Percentiles rank a stretch among this genome's conserved stretches.
phyloP scores from a whole-genome alignment of 2,329 filamentous ascomycete species.

The Hymenoscyphus linearis region DNA sequence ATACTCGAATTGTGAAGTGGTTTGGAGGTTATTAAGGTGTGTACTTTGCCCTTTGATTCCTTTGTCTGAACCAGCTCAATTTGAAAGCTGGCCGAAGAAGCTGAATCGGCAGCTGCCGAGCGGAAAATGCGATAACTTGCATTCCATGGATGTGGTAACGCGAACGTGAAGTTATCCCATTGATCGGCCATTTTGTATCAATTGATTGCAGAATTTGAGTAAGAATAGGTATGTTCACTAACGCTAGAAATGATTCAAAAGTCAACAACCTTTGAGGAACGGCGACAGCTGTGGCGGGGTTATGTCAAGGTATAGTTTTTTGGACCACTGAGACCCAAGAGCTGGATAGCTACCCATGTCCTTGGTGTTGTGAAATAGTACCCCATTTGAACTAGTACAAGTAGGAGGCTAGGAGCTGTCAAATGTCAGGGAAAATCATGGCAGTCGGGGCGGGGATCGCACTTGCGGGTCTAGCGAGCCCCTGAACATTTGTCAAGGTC shows the following conservation, averaged over 20 bases:
- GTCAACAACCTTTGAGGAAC: neutral
- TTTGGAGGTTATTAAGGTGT: neutral
- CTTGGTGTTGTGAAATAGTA: neutral
- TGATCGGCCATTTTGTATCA: constrained; percentile 5
- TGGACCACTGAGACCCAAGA: neutral
- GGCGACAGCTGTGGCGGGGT: neutral
- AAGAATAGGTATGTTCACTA: neutral
- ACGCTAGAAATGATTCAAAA: neutral
- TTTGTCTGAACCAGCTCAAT: constrained; percentile 2
- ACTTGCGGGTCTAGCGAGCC: constrained; percentile 3
- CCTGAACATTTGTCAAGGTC: neutral
- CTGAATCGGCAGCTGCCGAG: neutral
- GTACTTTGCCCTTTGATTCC: neutral
- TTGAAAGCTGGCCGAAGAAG: constrained; percentile 2
- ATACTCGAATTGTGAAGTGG: constrained; percentile 1
- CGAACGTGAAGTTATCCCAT: constrained; percentile 7
- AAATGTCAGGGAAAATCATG: neutral
- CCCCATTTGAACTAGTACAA: neutral
- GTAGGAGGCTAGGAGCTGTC: no score
- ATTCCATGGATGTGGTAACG: constrained; percentile 3
- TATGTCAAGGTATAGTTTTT: neutral
- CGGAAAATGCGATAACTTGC: constrained; percentile 4
- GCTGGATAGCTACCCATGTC: neutral
- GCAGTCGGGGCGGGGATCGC: neutral
- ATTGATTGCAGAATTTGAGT: neutral